Base-by-base conservation (phyloP, 805 yeast species). In the Sugiyamaella floridensis region DNA sequence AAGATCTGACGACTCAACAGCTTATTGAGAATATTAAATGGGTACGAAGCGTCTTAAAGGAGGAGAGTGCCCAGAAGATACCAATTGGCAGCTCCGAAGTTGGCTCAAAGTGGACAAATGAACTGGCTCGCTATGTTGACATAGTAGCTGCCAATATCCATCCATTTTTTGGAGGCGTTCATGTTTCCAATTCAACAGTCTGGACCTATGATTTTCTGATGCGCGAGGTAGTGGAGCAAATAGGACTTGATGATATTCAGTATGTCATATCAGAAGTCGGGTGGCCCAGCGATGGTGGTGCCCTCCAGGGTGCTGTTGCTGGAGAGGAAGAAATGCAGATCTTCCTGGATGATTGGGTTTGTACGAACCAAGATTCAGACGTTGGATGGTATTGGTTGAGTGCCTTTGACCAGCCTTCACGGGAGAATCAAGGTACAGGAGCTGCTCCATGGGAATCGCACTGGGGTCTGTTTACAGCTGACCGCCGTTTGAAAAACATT, bases 351-450 rank as follows among this genome's bases (percentile, higher is more conserved):
- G 67, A 68, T 4, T 83, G 82, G 80, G 62, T 79, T 0, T 81
- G 87, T 60, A 66, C 67, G 2, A 69, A 74, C 2, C 67, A 70
- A 14, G 58, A 67, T 1, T 49, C 62, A 15, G 63, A 66, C 8
- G 66, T 72, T 18, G 76, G 74, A 0, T 82, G 83, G 80, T 82
- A 72, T 55, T 82, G 74, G 67, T 82, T 80, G 60, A 87, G 83
- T 60, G 88, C 86, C 0, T 83, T 81, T 67, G 87, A 84, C 67
- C 86, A 82, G 60, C 86, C 86, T 0, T 82, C 87, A 87, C 83
- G 82, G 58, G 63, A 67, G 45, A 64, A 79, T 0, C 81, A 76
- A 63, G 74, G 79, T 60, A 76, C 75, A 19, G 71, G 65, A 1
- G 72, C 71, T 1, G 71, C 73, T 29, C 67, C 66, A 51, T 82